Conservation (phyloP, 2,329 filamentous ascomycete species). For the Rhinocladiella mackenziei region DNA sequence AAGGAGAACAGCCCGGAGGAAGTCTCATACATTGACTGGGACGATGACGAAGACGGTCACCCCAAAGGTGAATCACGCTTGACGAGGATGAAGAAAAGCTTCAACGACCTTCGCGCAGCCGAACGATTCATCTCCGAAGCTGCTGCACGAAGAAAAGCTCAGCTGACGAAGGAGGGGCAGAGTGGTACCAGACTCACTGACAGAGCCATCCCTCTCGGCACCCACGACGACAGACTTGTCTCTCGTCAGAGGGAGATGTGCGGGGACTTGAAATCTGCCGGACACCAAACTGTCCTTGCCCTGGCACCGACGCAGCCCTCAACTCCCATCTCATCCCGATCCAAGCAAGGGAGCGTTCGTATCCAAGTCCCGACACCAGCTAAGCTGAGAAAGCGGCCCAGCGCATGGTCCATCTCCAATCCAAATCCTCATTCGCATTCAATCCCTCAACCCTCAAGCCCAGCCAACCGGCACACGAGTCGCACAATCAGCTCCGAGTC, state of each 20-base stretch:
- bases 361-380: neutral
- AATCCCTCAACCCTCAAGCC: neutral
- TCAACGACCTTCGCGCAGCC: constrained; percentile 20
- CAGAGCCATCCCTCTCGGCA: no score
- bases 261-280: no score
- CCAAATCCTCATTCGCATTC: neutral
- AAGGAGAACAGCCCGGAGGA: constrained; percentile 1
- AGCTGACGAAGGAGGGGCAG: neutral
- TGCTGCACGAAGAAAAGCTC: neutral
- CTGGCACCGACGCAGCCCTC: neutral
- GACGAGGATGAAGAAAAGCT: constrained; percentile 19
- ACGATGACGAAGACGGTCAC: constrained; percentile 17
- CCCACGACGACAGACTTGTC: no score
- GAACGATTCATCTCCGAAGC: constrained; percentile 19
- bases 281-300: neutral
- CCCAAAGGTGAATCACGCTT: constrained; percentile 3
- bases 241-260: no score
- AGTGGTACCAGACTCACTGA: neutral
- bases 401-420: no score
- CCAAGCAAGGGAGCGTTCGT: neutral
- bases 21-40: constrained; percentile 27
- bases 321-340: neutral
- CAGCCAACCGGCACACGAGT: neutral
- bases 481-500: neutral
- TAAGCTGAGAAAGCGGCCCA: neutral